Conservation (phyloP, 352 stramenopile genomes). For the Pythium monospermum region DNA sequence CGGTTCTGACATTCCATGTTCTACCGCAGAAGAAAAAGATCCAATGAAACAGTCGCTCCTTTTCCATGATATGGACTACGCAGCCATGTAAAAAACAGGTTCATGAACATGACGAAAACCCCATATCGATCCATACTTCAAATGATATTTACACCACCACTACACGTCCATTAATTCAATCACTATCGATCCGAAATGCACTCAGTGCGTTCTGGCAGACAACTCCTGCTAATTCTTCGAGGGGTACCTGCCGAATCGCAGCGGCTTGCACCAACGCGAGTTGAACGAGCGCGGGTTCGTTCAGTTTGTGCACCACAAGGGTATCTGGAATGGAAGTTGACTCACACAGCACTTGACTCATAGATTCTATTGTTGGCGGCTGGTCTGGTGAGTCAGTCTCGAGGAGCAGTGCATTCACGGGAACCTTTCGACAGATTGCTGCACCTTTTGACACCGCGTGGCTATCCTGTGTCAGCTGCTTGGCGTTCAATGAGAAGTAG, state of each 20-base stretch:
- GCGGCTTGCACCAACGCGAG: conserved; percentile 41
- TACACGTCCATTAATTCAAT: conserved; percentile 3
- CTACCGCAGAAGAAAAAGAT: conserved; percentile 24
- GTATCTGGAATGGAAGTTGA: background rate
- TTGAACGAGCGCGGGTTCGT: conserved; percentile 50
- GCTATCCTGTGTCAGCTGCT: conserved; percentile 32
- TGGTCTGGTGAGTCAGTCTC: conserved; percentile 79
- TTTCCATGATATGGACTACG: conserved; percentile 72
- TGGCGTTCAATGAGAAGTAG: conserved; percentile 76
- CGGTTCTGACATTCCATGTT: too few species aligned
- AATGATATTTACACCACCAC: too few species aligned
- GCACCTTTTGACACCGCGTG: conserved; percentile 12
- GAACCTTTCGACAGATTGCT: conserved; percentile 34
- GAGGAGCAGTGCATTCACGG: conserved; percentile 45
- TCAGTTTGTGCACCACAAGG: conserved; percentile 23
- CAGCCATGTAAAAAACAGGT: conserved; percentile 42
- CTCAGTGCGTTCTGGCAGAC: conserved; percentile 34
- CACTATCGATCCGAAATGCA: conserved; percentile 29
- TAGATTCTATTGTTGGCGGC: conserved; percentile 21
- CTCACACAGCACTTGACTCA: background rate
- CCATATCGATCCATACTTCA: too few species aligned
- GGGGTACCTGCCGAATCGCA: conserved; percentile 26
- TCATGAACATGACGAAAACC: background rate
- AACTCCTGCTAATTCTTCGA: conserved; percentile 29
- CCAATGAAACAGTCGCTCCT: conserved; percentile 55